phyloP scores from a whole-genome alignment of 768 basidiomycete genomes.

The Kondoa malvinella region DNA sequence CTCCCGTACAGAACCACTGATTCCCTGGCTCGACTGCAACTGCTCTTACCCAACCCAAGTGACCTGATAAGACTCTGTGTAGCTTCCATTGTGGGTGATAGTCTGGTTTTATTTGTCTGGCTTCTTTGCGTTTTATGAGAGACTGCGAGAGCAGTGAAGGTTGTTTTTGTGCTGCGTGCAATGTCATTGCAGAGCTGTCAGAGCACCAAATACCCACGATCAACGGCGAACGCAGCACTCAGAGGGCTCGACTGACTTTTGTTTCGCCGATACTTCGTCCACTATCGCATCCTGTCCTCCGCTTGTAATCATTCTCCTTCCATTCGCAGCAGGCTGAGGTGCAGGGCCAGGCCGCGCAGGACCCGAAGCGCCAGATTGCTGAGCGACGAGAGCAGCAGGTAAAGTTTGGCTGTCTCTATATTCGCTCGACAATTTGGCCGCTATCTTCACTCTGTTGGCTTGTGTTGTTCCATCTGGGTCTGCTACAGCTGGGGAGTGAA shows the following conservation, averaged over 20 bases:
- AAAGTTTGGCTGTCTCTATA: slow-evolving; percentile 72
- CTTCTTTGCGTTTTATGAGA: slow-evolving; percentile 78
- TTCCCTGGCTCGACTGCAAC: slow-evolving; percentile 96
- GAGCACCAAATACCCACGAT: slow-evolving; percentile 19
- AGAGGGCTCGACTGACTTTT: background rate
- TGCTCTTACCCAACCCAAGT: slow-evolving; percentile 92
- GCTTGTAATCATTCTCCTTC: slow-evolving; percentile 38
- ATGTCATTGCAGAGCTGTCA: slow-evolving; percentile 30
- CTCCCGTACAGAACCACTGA: slow-evolving; percentile 95
- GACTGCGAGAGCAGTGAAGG: slow-evolving; percentile 56
- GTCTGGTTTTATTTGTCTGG: slow-evolving; percentile 79
- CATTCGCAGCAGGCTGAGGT: slow-evolving; percentile 29
- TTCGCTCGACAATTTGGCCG: slow-evolving; percentile 77
- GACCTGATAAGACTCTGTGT: slow-evolving; percentile 86
- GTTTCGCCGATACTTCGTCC: slow-evolving; percentile 12
- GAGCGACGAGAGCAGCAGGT: slow-evolving; percentile 58
- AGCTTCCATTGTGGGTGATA: slow-evolving; percentile 97
- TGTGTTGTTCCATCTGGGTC: background rate
- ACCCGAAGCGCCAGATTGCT: slow-evolving; percentile 57
- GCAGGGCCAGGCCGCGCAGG: slow-evolving; percentile 46
- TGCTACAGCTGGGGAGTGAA: slow-evolving; percentile 6
- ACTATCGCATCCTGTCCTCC: slow-evolving; percentile 28
- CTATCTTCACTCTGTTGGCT: slow-evolving; percentile 37
- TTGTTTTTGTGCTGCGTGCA: slow-evolving; percentile 32
- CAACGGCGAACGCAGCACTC: background rate